Conservation (phyloP, 306 rosid species). For the Begonia fuchsioides region DNA sequence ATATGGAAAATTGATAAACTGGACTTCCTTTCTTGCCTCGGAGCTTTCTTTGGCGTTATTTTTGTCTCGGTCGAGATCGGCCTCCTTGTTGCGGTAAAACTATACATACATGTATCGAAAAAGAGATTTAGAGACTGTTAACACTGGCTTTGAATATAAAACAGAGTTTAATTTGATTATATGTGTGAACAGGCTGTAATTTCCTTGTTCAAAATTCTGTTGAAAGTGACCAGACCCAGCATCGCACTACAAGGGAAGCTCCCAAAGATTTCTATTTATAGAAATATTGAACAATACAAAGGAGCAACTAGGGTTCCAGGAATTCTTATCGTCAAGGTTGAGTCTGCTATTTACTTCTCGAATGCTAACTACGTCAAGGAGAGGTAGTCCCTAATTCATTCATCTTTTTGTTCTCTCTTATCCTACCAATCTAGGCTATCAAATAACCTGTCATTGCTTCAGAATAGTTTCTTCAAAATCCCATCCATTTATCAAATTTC, state of each 20-base stretch:
- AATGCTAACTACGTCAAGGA: slow-evolving; percentile 74
- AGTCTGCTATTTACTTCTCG: slow-evolving; percentile 81
- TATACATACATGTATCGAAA: no score
- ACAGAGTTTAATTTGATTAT: background rate
- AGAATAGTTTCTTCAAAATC: no score
- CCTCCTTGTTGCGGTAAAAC: slow-evolving; percentile 63
- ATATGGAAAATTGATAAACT: slow-evolving; percentile 71
- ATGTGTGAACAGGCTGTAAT: slow-evolving; percentile 33
- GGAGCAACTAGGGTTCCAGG: slow-evolving; percentile 40
- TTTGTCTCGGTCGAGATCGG: slow-evolving; percentile 70
- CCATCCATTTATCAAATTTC: no score
- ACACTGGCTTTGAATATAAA: no score
- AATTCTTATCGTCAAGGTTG: slow-evolving; percentile 56
- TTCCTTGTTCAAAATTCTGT: slow-evolving; percentile 56
- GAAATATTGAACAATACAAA: slow-evolving; percentile 62
- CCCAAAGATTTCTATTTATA: slow-evolving; percentile 36
- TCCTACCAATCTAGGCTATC: no score
- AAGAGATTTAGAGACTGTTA: no score
- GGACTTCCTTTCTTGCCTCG: slow-evolving; percentile 75
- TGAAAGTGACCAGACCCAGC: slow-evolving; percentile 78
- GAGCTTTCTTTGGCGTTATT: slow-evolving; percentile 83
- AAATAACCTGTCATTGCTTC: no score
- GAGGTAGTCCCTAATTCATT: slow-evolving; percentile 26
- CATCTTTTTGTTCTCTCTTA: no score
- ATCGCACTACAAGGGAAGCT: slow-evolving; percentile 62